Evolutionary conservation across 2,329 filamentous ascomycete genomes (phyloP), one percentile per base, ranked within the genome.

Genomic region (Diplodia sapinea): DNA sequence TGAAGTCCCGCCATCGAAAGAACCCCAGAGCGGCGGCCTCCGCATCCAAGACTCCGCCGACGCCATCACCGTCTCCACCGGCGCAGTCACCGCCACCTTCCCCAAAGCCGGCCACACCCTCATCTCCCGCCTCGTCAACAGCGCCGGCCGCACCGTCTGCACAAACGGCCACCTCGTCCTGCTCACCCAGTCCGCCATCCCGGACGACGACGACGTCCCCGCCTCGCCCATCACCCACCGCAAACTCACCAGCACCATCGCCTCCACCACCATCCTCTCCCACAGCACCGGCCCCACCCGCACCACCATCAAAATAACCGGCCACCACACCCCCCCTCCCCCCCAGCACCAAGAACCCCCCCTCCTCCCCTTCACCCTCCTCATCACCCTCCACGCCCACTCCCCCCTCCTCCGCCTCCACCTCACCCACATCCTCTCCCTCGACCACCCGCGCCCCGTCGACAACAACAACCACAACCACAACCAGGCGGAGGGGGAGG

Each of bases 181-280:
- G 20, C 81, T 82, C 43, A 85, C 84, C 0, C 85, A 88, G 72
- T 82, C 81, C 9, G 80, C 78, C 0, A 76, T 85, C 2, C 74
- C 76, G 23, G 23, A 26, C 0, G 78, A 79, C 7, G 80, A 82
- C 56, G 40, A 49, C 40, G 13, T 49, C 15, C 56, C 56, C 8
- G 6, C 56, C 56, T 1, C 20, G 2, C 38, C 56, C 1, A 61
- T 31, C 56, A 47, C 38, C 40, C 26, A 61, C 56, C 33, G 11
- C 56, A 47, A 47, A 12, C 40, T 47, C 56, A 61, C 38, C 56
- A 61, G 56, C 56, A 49, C 40, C 56, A 61, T 61, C 40, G n/a
- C 38, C 23, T 61, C 56, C 40, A 49, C 40, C 36, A 31, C 56
- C 40, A 51, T 20, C 43, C 31, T 33, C 31, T 11, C 7, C 31